A percentile compares a stretch with the other conserved stretches of the same genome.
These are phyloP conservation scores for Candida coleopterorum DNA, from an alignment of 805 yeast genomes.

Conservation along the genomic window DNA sequence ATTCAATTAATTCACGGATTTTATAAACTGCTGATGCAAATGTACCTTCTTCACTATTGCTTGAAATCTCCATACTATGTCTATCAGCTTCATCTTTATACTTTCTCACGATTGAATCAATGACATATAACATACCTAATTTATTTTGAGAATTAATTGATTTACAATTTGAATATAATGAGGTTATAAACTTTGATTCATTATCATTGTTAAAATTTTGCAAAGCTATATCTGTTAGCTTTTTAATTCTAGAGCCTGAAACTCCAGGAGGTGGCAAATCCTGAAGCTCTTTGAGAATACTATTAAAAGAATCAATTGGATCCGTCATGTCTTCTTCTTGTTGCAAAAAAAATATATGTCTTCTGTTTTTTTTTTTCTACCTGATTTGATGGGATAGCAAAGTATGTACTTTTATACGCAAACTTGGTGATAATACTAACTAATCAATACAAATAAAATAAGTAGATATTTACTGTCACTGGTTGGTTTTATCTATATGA, in stretches of 20 bases:
- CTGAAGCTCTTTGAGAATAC: slow-evolving; percentile 45
- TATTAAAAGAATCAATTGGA: slow-evolving; percentile 35
- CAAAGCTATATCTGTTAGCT: slow-evolving; percentile 72
- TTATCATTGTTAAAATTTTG: slow-evolving; percentile 47
- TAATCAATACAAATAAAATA: no score
- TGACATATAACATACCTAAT: slow-evolving; percentile 84
- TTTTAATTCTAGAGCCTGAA: slow-evolving; percentile 91
- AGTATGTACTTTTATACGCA: no score
- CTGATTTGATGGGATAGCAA: neutral
- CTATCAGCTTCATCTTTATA: slow-evolving; percentile 71
- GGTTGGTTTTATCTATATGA: no score
- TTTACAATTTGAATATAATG: slow-evolving; percentile 63
- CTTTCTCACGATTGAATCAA: slow-evolving; percentile 88
- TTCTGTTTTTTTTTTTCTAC: neutral
- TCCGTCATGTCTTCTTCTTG: no score
- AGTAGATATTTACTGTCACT: no score
- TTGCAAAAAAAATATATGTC: neutral
- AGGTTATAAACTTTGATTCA: slow-evolving; percentile 53
- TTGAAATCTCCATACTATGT: slow-evolving; percentile 41
- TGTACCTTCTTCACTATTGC: slow-evolving; percentile 61
- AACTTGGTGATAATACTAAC: no score
- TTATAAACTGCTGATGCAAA: slow-evolving; percentile 68
- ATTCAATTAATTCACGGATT: slow-evolving; percentile 60
- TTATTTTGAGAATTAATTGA: slow-evolving; percentile 76
- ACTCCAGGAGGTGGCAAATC: slow-evolving; percentile 83